Evolutionary conservation across 1,284 basidiomycete species (phyloP), one percentile per base, ranked within the genome.

Genomic region (Trichosporon sp.): DNA sequence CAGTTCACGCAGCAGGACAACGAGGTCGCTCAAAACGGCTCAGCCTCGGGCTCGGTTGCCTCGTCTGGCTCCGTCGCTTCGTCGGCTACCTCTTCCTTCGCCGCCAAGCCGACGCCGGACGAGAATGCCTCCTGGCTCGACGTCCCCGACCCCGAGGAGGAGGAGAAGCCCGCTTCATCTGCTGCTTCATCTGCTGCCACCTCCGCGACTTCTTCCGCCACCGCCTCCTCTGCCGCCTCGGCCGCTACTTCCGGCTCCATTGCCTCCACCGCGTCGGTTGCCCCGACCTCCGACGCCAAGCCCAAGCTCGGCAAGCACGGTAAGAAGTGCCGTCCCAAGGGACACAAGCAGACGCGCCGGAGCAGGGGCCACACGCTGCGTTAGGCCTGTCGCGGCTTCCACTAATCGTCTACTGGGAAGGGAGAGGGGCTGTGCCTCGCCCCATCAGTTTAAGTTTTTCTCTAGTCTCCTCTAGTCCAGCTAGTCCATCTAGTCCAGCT

Each of bases 281-380:
- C 51, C 11, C 51, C 51, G 51, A 46, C 19, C 7, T 21, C 51
- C 46, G 48, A 14, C 4, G 46, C 21, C 21, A 35, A 51, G 48
- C 51, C 51, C 51, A 54, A 54, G 51, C 19, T 54, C 51, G 51
- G 51, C 51, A n/a, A n/a, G n/a, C 46, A 61, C 19, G 56, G 21
- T 4, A 63, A 63, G 59, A 63, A 63, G 59, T 63, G 59, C 59
- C 59, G 59, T n/a, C 31, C 31, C 14, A 59, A 63, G 56, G 46
- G 35, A 43, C 66, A 32, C 32, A 61, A 66, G 63, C 1, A 26
- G 26, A 26, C 26, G 26, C 26, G 26, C 26, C 26, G 26, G 26
- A 26, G 26, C 26, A 26, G 26, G 26, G 26, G 26, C 26, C 26
- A 26, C 26, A 26, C 26, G 26, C 26, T 26, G 26, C 26, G 26